A percentile compares a stretch with the other conserved stretches of the same genome.
phyloP scores from a whole-genome alignment of 2,329 filamentous ascomycete genomes.

The Clonostachys rosea region DNA sequence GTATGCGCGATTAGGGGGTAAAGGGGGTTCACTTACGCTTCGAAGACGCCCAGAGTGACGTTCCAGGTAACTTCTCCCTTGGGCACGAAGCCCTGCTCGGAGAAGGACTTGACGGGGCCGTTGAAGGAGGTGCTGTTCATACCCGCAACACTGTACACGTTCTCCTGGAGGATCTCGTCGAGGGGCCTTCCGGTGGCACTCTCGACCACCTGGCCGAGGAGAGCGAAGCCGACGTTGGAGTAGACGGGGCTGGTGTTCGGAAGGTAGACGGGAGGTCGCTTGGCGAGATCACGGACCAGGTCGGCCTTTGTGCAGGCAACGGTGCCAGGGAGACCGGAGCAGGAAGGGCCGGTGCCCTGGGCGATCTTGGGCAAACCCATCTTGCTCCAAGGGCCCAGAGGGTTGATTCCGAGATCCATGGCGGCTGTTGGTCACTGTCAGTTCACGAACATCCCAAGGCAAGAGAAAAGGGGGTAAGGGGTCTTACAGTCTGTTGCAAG shows the following conservation, averaged over 20 bases:
- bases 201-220: constrained; percentile 40
- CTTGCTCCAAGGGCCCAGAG: constrained; percentile 14
- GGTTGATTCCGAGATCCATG: constrained; percentile 20
- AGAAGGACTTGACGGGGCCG: constrained; percentile 17
- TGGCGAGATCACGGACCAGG: constrained; percentile 16
- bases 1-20: background rate
- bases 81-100: constrained; percentile 25
- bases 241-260: constrained; percentile 41
- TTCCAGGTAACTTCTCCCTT: constrained; percentile 24
- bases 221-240: constrained; percentile 38
- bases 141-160: constrained; percentile 32
- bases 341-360: constrained; percentile 18
- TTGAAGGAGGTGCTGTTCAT: constrained; percentile 32
- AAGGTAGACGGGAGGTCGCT: constrained; percentile 27
- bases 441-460: background rate
- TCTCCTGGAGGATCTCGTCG: constrained; percentile 27
- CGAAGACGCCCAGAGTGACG: constrained; percentile 21
- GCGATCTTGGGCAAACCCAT: constrained; percentile 22
- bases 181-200: constrained; percentile 32
- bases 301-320: constrained; percentile 20
- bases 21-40: constrained; percentile 17
- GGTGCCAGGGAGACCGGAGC: constrained; percentile 26
- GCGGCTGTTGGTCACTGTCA: constrained; percentile 15
- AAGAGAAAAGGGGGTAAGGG: background rate
- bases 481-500: constrained; percentile 27